phyloP scores from a whole-genome alignment of 805 yeast species.

The Saturnispora serradocipensis region DNA sequence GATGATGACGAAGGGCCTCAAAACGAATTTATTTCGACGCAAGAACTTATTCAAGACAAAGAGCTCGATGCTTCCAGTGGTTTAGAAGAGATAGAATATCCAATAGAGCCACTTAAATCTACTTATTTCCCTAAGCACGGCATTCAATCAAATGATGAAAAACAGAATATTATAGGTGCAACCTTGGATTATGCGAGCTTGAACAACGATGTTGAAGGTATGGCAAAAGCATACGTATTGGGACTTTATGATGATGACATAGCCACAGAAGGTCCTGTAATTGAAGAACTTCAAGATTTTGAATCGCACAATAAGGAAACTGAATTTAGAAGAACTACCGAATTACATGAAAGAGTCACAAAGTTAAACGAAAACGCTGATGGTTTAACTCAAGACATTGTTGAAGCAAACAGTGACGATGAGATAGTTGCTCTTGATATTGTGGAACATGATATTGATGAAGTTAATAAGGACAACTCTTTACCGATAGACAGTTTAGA shows the following conservation, averaged over 20 bases:
- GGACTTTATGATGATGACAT: constrained; percentile 57
- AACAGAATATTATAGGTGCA: constrained; percentile 18
- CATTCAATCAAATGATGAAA: background rate
- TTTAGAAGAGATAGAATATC: background rate
- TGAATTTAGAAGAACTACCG: constrained; percentile 25
- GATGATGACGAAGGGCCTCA: constrained; percentile 14
- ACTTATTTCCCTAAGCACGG: constrained; percentile 10
- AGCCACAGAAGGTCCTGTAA: constrained; percentile 45
- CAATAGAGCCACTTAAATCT: background rate
- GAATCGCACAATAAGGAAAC: constrained; percentile 40
- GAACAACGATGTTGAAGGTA: constrained; percentile 40
- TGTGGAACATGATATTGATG: constrained; percentile 33
- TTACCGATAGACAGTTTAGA: constrained; percentile 23
- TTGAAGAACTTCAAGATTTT: constrained; percentile 47
- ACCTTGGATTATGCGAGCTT: constrained; percentile 34
- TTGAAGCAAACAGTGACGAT: constrained; percentile 30
- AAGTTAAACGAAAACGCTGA: constrained; percentile 10
- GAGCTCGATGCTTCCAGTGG: constrained; percentile 2
- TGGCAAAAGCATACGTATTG: constrained; percentile 51
- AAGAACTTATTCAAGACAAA: background rate
- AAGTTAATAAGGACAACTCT: constrained; percentile 18
- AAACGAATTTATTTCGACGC: constrained; percentile 4
- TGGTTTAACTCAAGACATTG: constrained; percentile 26
- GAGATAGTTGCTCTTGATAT: constrained; percentile 35
- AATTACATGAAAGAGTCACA: constrained; percentile 11